These are phyloP conservation scores for Encephalitozoon hellem DNA, from an alignment of 371 early-diverging fungal species.

Conservation along the genomic window DNA sequence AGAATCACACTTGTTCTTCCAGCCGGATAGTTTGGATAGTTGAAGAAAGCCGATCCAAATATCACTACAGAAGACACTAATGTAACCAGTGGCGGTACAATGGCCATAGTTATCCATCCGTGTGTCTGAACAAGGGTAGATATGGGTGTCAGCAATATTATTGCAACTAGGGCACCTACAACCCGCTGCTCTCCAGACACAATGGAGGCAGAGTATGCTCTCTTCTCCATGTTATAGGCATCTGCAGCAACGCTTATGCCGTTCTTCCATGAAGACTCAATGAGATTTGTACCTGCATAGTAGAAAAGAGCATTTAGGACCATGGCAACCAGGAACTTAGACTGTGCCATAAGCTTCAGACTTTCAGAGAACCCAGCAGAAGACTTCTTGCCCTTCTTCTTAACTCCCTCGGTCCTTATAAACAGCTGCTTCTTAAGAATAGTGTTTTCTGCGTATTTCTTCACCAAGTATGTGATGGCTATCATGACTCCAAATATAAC, in stretches of 20 bases:
- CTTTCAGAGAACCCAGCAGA: slow-evolving; percentile 48
- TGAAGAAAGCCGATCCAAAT: slow-evolving; percentile 25
- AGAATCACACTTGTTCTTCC: background rate
- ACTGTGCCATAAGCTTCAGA: slow-evolving; percentile 43
- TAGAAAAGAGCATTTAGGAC: slow-evolving; percentile 47
- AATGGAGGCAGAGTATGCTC: slow-evolving; percentile 6
- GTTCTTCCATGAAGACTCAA: slow-evolving; percentile 48
- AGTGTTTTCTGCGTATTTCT: slow-evolving; percentile 42
- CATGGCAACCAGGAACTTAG: slow-evolving; percentile 47
- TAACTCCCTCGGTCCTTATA: slow-evolving; percentile 9
- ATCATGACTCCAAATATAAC: slow-evolving; percentile 29
- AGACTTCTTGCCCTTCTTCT: slow-evolving; percentile 28
- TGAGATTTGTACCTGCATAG: slow-evolving; percentile 43
- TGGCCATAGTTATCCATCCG: slow-evolving; percentile 51
- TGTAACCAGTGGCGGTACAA: slow-evolving; percentile 50
- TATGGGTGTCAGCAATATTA: slow-evolving; percentile 48
- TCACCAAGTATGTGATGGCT: slow-evolving; percentile 21
- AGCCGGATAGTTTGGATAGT: slow-evolving; percentile 14
- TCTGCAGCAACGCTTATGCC: slow-evolving; percentile 22
- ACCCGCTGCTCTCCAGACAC: slow-evolving; percentile 40
- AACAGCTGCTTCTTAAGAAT: slow-evolving; percentile 42
- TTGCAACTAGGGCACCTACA: slow-evolving; percentile 37
- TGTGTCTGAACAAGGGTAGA: slow-evolving; percentile 45
- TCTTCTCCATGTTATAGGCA: slow-evolving; percentile 7
- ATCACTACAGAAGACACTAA: slow-evolving; percentile 20